Conservation (phyloP, 2,329 filamentous ascomycete genomes). For the Neonectria magnoliae region DNA sequence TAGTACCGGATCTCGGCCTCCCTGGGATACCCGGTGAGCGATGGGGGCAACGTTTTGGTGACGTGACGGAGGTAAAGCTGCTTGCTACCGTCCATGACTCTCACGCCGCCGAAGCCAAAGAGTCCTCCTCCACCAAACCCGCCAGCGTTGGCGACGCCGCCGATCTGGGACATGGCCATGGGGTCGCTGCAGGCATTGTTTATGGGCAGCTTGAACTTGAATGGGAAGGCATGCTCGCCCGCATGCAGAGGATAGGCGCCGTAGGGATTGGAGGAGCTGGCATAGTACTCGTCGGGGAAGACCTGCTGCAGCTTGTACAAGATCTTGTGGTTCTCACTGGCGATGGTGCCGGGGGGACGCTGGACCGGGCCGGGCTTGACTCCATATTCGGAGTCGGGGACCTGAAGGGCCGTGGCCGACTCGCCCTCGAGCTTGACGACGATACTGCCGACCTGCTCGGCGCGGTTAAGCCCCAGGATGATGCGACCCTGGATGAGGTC, state of each 20-base stretch:
- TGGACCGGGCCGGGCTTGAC: slow-evolving; percentile 41
- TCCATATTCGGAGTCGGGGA: slow-evolving; percentile 57
- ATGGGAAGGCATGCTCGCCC: slow-evolving; percentile 80
- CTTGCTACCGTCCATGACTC: slow-evolving; percentile 71
- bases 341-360: slow-evolving; percentile 53
- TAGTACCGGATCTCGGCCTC: slow-evolving; percentile 94
- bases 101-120: slow-evolving; percentile 62
- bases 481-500: slow-evolving; percentile 75
- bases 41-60: slow-evolving; percentile 87
- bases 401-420: slow-evolving; percentile 71
- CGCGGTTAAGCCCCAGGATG: slow-evolving; percentile 66
- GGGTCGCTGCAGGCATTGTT: slow-evolving; percentile 76
- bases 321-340: slow-evolving; percentile 74
- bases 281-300: slow-evolving; percentile 69
- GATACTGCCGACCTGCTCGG: slow-evolving; percentile 77
- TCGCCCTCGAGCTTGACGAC: slow-evolving; percentile 88
- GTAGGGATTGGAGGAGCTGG: slow-evolving; percentile 52
- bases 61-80: slow-evolving; percentile 76
- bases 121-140: slow-evolving; percentile 59
- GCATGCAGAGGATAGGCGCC: slow-evolving; percentile 69
- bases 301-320: slow-evolving; percentile 78
- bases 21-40: slow-evolving; percentile 84
- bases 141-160: slow-evolving; percentile 63
- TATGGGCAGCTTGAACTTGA: slow-evolving; percentile 80
- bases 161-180: slow-evolving; percentile 62